These are phyloP conservation scores for Flaveria bidentis DNA, from an alignment of 129 eudicot genomes.

Conservation along the genomic window DNA sequence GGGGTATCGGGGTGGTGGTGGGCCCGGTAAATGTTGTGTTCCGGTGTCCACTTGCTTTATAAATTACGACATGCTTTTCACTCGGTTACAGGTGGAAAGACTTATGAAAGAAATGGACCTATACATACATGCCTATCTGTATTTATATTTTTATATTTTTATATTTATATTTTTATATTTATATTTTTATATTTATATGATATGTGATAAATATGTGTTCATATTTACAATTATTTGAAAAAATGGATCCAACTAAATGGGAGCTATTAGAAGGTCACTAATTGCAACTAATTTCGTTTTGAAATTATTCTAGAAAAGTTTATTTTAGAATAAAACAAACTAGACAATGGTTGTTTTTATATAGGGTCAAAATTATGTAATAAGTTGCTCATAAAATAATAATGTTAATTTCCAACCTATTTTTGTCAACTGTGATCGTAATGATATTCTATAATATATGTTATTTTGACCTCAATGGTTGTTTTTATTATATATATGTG, in stretches of 20 bases:
- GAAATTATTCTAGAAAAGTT: not conserved
- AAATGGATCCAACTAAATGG: not conserved
- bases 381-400: no score
- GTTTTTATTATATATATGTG: not conserved
- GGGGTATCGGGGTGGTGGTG: slow-evolving; percentile 6
- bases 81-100: slow-evolving; percentile 46
- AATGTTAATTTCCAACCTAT: not conserved
- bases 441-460: not conserved
- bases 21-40: slow-evolving; percentile 38
- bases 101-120: slow-evolving; percentile 1
- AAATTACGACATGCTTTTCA: slow-evolving; percentile 49
- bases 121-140: slow-evolving; percentile 28
- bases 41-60: slow-evolving; percentile 46
- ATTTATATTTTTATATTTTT: not conserved
- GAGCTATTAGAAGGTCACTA: not conserved
- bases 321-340: not conserved
- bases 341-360: not conserved
- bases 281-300: not conserved
- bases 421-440: not conserved
- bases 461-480: not conserved
- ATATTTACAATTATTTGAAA: not conserved
- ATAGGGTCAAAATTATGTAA: no score
- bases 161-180: not conserved
- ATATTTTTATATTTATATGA: no score
- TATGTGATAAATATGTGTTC: no score